Base-by-base conservation (phyloP, 177 flowering plant genomes). In the Vitis hybrid region DNA sequence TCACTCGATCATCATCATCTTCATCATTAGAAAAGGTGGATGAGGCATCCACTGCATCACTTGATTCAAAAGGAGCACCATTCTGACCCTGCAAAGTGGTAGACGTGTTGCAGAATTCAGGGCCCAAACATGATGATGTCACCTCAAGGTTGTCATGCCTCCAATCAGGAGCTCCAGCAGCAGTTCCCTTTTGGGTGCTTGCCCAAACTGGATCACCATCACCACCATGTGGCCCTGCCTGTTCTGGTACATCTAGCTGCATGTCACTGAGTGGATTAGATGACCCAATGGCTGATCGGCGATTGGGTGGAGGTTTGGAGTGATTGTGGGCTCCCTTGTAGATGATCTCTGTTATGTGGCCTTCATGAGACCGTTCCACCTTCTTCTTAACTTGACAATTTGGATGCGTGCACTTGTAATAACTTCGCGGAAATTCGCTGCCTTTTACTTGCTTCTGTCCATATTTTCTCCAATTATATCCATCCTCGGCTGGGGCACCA, bases 371-470 rank as follows among this genome's bases (percentile, higher is more conserved):
- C 24, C 97, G 83, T 70, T 93, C 98, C 59, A 93, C 94, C 69
- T 93, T 93, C 74, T 93, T 93, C 86, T 90, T 93, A 52, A 90
- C 97, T 52, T 76, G 96, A 73, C 98, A 93, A 72, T 85, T 83
- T 56, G 86, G 85, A 75, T 91, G 91, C 11, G 98, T 93, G 75
- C 97, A 91, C 76, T 91, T 91, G 84, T 85, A 89, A 75, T 91
- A 91, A 72, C 97, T 88, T 52, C 97, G 82, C 0, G 98, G 98
- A 74, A 74, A 91, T 66, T 93, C 98, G 46, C 98, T 91, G 3
- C 97, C 97, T 79, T 91, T 93, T 2, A 93, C 98, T 75, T 89
- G 94, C 71, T 93, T 93, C 71, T 93, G 98, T 65, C 98, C 98
- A 69, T 93, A 93, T 73, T 93, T 93, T 79, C 97, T 81, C 98